phyloP scores from a whole-genome alignment of 176 grass and related monocot genomes.

The Bolboschoenus planiculmis region DNA sequence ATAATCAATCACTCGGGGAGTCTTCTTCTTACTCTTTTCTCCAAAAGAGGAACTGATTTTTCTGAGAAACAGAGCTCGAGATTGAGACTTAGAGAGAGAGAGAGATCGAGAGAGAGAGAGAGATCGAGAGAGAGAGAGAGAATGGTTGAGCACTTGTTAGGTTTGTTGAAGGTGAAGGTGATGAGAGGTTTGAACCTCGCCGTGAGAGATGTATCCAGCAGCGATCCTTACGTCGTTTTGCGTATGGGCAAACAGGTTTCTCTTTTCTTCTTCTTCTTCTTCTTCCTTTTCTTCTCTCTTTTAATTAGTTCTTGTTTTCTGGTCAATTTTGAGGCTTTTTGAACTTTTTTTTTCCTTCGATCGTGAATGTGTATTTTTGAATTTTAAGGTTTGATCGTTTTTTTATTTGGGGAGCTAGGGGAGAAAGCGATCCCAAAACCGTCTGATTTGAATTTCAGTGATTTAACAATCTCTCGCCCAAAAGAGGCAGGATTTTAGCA shows the following conservation, averaged over 20 bases:
- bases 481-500: neutral
- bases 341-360: neutral
- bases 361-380: neutral
- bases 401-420: too few relatives aligned
- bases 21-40: neutral
- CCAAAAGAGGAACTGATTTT: neutral
- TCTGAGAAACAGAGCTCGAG: neutral
- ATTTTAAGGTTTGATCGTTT: too few relatives aligned
- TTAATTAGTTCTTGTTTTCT: neutral
- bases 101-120: neutral
- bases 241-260: slow-evolving; percentile 40
- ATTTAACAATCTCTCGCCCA: neutral
- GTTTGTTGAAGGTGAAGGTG: slow-evolving; percentile 57
- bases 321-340: neutral
- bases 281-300: neutral
- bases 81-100: neutral
- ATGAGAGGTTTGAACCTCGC: slow-evolving; percentile 52
- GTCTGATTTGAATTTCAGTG: neutral
- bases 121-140: too few relatives aligned
- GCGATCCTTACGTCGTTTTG: slow-evolving; percentile 77
- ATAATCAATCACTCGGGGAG: neutral
- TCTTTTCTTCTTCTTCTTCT: neutral
- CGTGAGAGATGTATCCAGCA: slow-evolving; percentile 49
- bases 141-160: slow-evolving; percentile 45
- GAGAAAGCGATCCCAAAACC: neutral